phyloP scores from a whole-genome alignment of 768 basidiomycete genomes.

The Boletus rubescentipes region DNA sequence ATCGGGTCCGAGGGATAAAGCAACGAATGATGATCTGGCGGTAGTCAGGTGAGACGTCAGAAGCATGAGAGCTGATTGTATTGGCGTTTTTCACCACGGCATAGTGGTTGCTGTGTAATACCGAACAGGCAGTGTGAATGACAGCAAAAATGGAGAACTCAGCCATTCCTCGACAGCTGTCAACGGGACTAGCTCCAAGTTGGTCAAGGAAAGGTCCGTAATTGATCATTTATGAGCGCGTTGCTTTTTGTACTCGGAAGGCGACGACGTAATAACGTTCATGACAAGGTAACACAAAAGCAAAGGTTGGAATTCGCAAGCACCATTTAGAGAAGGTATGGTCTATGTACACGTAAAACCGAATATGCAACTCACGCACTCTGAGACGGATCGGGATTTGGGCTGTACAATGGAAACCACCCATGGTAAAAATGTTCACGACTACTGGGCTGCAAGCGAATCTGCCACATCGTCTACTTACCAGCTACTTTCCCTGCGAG shows the following conservation, averaged over 20 bases:
- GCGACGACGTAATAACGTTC: not conserved
- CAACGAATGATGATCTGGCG: conserved; percentile 2
- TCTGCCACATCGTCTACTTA: not conserved
- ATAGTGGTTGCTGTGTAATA: conserved; percentile 5
- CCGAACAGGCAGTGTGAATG: conserved; percentile 9
- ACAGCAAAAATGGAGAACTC: conserved; percentile 24
- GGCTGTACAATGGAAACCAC: conserved; percentile 5
- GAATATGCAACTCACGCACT: too few relatives aligned
- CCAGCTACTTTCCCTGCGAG: not conserved
- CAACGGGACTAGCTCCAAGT: conserved; percentile 11
- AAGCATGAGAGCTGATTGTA: conserved; percentile 2
- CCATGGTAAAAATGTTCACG: not conserved
- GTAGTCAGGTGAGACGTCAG: conserved; percentile 11
- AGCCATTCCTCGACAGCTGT: conserved; percentile 14
- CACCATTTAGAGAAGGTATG: not conserved
- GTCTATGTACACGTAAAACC: not conserved
- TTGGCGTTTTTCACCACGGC: conserved; percentile 1
- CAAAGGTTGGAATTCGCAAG: not conserved
- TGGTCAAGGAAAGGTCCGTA: conserved; percentile 4
- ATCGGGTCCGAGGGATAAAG: conserved; percentile 18
- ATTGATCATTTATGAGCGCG: not conserved
- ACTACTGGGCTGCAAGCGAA: not conserved
- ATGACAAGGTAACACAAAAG: not conserved
- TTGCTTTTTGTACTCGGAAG: conserved; percentile 14
- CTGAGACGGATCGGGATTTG: too few relatives aligned